Base-by-base conservation (phyloP, 2,329 filamentous ascomycete genomes). In the Karstenula rhodostoma region DNA sequence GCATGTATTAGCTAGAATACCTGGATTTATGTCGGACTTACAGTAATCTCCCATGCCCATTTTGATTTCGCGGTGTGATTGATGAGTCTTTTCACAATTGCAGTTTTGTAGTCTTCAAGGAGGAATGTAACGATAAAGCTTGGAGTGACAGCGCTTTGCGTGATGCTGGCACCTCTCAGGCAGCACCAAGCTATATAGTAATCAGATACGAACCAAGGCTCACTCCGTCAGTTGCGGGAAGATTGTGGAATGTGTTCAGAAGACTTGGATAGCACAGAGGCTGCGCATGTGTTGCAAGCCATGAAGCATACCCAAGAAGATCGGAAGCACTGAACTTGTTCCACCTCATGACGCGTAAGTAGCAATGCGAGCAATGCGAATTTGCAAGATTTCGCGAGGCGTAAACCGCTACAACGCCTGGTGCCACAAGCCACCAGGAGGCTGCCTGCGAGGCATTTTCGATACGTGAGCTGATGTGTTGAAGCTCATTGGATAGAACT, bases 31-130 rank as follows among this genome's bases (percentile, higher is more conserved):
- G 9, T 17, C 15, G n/a, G 6, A 55, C 67, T 40, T 58, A 67
- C 67, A 75, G 55, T 74, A 75, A 49, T 73, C 69, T 60, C 73
- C 72, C 65, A 75, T 69, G 3, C 68, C 72, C 73, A 75, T 76
- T 27, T 65, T 68, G 59, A 25, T 19, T 8, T 9, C 29, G 12
- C 29, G 29, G 12, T 6, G 4, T 32, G 10, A 17, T 32, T 10
- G 17, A 44, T 23, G 23, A 17, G 35, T 40, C 32, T 29, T 27
- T 23, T 23, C 29, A 22, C 7, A 25, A 10, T 27, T 23, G 15
- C n/a, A 48, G 10, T 25, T 5, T 46, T 10, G 22, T n/a, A 29
- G 15, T 29, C 5, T 29, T 23, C 44, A 47, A 47, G 9, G 22
- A 23, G 10, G 13, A 15, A 29, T 47, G 13, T 15, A 19, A 29